Percentiles rank a stretch among this genome's conserved stretches.
These are phyloP conservation scores for Bruguiera sexangula DNA, from an alignment of 345 rosid species.

Conservation along the genomic window DNA sequence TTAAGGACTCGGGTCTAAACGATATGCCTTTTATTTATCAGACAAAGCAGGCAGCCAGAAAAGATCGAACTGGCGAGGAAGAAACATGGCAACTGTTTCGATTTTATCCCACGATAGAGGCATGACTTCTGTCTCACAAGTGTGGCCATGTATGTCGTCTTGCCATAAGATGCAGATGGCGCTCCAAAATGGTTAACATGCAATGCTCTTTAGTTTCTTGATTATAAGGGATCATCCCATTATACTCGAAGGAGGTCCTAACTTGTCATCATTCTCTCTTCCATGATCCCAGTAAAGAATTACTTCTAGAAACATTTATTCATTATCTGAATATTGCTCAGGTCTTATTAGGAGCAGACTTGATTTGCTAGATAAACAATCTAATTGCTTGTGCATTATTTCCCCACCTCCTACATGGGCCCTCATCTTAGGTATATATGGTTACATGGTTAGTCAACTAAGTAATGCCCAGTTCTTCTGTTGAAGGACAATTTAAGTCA, in stretches of 20 bases:
- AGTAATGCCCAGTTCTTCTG: no score
- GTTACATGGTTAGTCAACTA: no score
- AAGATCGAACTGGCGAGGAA: constrained; percentile 83
- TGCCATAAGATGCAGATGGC: neutral
- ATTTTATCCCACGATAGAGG: constrained; percentile 91
- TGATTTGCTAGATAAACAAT: no score
- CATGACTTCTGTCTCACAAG: constrained; percentile 15
- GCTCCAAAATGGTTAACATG: neutral
- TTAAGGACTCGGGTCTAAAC: constrained; percentile 5
- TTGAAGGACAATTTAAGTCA: no score
- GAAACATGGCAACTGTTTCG: constrained; percentile 87
- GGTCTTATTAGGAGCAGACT: no score
- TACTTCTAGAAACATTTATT: neutral
- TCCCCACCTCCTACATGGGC: no score
- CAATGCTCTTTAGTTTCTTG: neutral
- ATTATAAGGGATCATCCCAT: neutral
- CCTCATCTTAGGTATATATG: no score
- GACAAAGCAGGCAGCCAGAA: constrained; percentile 78
- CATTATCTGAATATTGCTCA: neutral
- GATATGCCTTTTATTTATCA: constrained; percentile 28
- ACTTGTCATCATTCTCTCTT: neutral
- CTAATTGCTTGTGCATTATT: no score
- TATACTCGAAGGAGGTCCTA: neutral
- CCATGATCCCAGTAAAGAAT: neutral
- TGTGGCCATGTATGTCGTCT: neutral